Conservation (phyloP, 176 grass and related monocot species). For the Triticum timopheevii region DNA sequence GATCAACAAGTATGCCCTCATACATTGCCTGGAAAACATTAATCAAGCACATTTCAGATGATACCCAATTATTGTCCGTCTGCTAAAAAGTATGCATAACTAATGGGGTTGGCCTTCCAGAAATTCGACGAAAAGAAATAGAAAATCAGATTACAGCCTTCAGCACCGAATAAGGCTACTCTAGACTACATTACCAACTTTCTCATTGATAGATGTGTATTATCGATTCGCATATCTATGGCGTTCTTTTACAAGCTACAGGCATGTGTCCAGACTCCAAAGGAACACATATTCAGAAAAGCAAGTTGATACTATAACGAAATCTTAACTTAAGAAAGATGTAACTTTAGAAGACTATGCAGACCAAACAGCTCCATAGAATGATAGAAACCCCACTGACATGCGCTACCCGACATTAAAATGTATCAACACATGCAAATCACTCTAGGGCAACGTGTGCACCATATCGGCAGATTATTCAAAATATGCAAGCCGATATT, state of each 20-base stretch:
- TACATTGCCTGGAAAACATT: slow-evolving; percentile 70
- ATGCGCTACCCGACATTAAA: slow-evolving; percentile 5
- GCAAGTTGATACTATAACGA: background rate
- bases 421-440: background rate
- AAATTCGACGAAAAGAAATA: background rate
- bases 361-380: slow-evolving; percentile 17
- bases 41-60: slow-evolving; percentile 31
- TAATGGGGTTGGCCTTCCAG: background rate
- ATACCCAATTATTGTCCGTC: slow-evolving; percentile 9
- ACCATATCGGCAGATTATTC: background rate
- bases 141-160: slow-evolving; percentile 12
- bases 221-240: background rate
- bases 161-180: slow-evolving; percentile 2
- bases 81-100: background rate
- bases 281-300: background rate
- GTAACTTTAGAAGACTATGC: slow-evolving; percentile 1
- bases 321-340: background rate
- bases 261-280: background rate
- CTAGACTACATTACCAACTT: background rate
- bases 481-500: background rate
- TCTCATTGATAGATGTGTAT: background rate
- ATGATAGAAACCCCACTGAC: background rate
- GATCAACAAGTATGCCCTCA: slow-evolving; percentile 94
- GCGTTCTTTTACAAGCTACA: background rate
- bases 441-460: background rate